Base-by-base conservation (phyloP, 2,329 filamentous ascomycete species). In the Knufia fluminis region DNA sequence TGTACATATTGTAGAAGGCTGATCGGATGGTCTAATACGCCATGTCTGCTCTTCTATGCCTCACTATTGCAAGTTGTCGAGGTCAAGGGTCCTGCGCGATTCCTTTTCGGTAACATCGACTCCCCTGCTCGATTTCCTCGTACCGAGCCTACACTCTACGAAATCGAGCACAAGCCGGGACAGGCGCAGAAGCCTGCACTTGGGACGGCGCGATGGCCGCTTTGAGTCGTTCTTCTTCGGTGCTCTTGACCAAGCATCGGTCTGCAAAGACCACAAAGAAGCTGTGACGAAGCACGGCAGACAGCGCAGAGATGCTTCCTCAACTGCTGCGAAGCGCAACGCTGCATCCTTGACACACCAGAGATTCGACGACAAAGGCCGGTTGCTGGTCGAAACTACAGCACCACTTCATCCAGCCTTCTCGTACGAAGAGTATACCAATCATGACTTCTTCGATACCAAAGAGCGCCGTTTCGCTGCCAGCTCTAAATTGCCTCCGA, bases 111-210 rank as follows among this genome's bases (percentile, higher is more conserved):
- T 54, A 55, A 46, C 49, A 49, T 48, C 53, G 35, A 19, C 44
- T 10, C 39, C 46, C 16, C 36, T 54, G 20, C 52, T 52, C 48
- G 57, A 59, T 47, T 57, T 59, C 40, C 55, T 59, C 10, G 47
- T 48, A 17, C 56, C 56, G 17, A 17, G 46, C 2, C 26, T 19
- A 4, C 35, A 26, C 3, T 10, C 32, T 12, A 12, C 23, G 6
- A 40, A 17, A 14, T 12, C 45, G n/a, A 39, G 33, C 22, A 14
- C 24, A 19, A 17, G 8, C 35, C 7, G 20, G 3, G 9, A 10
- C 16, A 20, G n/a, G 14, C 35, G 35, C n/a, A 23, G 33, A 28
- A 4, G 14, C 23, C 22, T 48, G 17, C 45, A 48, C 23, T 35
- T 22, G 7, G 4, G 9, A 12, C 33, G 17, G 7, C 33, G n/a